Percentiles rank a stretch among this genome's conserved stretches.
Conservation (phyloP, 208 protist species). For the Wallacemonas collosoma region DNA sequence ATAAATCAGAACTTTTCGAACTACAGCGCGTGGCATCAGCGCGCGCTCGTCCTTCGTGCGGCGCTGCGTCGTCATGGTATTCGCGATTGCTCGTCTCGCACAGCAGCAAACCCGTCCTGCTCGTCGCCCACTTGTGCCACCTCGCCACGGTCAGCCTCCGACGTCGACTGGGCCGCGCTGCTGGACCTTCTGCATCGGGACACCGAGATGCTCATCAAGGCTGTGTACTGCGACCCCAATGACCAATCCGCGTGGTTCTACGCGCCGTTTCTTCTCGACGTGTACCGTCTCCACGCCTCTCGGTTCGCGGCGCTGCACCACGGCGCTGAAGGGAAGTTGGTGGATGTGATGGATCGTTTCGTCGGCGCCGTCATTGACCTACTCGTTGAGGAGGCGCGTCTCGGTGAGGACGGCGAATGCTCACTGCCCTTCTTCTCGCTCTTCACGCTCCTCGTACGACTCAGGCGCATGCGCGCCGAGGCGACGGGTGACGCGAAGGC, state of each 20-base stretch:
- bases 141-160: not conserved
- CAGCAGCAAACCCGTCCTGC: not conserved
- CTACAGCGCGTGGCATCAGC: constrained; percentile 98
- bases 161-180: constrained; percentile 9
- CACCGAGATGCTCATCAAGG: constrained; percentile 52
- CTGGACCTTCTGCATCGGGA: constrained; percentile 53
- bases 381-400: constrained; percentile 43
- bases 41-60: constrained; percentile 50
- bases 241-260: constrained; percentile 92
- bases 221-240: constrained; percentile 87
- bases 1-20: constrained; percentile 97
- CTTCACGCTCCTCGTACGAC: constrained; percentile 33
- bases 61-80: constrained; percentile 14
- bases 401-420: constrained; percentile 41
- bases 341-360: constrained; percentile 36
- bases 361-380: constrained; percentile 50
- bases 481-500: not conserved
- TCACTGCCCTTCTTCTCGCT: constrained; percentile 66
- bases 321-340: constrained; percentile 5
- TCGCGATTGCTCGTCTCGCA: not conserved
- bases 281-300: constrained; percentile 11
- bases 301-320: constrained; percentile 6
- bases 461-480: not conserved
- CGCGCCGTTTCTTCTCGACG: constrained; percentile 52
- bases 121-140: not conserved